phyloP scores from a whole-genome alignment of 306 rosid species.

The Fragaria nilgerrensis region DNA sequence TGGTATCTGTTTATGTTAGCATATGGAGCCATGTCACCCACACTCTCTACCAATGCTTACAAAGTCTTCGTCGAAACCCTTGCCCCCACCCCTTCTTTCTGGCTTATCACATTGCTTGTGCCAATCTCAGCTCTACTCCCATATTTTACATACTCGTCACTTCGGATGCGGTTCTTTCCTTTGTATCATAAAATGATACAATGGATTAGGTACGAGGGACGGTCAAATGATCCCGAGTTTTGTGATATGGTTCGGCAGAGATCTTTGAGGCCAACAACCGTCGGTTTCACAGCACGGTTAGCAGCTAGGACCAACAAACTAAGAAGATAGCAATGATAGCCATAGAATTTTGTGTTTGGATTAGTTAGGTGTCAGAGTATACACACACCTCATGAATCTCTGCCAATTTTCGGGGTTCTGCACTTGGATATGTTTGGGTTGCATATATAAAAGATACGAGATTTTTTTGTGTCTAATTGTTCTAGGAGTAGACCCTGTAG shows the following conservation, averaged over 20 bases:
- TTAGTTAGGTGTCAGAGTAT: slow-evolving; percentile 14
- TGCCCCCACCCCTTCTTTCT: slow-evolving; percentile 67
- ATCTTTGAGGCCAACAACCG: slow-evolving; percentile 45
- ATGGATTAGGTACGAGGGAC: slow-evolving; percentile 71
- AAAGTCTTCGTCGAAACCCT: slow-evolving; percentile 70
- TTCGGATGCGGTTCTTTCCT: slow-evolving; percentile 84
- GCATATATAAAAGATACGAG: not conserved
- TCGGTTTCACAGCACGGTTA: slow-evolving; percentile 78
- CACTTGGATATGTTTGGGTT: not conserved
- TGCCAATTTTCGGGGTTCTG: slow-evolving; percentile 4
- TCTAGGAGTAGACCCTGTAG: slow-evolving; percentile 23
- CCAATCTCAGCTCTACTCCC: slow-evolving; percentile 70
- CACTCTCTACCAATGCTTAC: slow-evolving; percentile 59
- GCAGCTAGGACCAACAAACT: slow-evolving; percentile 50
- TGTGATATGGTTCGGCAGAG: slow-evolving; percentile 49
- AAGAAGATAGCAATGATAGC: slow-evolving; percentile 25
- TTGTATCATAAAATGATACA: slow-evolving; percentile 71
- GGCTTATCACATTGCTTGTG: slow-evolving; percentile 67
- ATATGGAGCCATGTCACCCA: slow-evolving; percentile 63
- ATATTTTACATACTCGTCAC: slow-evolving; percentile 63
- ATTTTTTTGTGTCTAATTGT: slow-evolving; percentile 3
- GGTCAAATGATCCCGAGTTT: slow-evolving; percentile 55
- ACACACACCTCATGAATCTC: slow-evolving; percentile 23
- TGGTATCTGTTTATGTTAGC: slow-evolving; percentile 78
- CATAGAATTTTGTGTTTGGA: slow-evolving; percentile 17